A percentile compares a stretch with the other conserved stretches of the same genome.
Evolutionary conservation across 2,329 filamentous ascomycete genomes (phyloP).

Genomic region (Alternaria gaisen): DNA sequence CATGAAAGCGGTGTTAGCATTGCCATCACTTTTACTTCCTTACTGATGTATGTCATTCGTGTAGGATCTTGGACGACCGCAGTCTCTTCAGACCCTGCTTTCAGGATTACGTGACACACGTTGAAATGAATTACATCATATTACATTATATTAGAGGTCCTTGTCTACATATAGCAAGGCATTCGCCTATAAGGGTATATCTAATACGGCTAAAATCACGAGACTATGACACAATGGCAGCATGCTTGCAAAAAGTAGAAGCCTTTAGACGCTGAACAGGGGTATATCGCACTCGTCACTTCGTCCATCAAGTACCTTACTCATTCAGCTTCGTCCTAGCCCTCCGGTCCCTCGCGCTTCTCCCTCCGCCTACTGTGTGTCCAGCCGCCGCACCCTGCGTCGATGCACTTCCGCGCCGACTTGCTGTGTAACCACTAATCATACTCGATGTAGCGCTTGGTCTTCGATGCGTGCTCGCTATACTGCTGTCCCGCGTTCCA

Average conservation of each 20-base stretch:
- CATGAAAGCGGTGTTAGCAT: too few species aligned
- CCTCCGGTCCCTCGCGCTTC: constrained; percentile 38
- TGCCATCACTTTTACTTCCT: too few species aligned
- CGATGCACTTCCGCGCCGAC: constrained; percentile 6
- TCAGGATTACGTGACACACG: neutral
- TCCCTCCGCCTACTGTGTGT: constrained; percentile 28
- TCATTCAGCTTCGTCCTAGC: constrained; percentile 24
- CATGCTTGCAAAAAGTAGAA: too few species aligned
- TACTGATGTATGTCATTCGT: too few species aligned
- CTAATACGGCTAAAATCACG: too few species aligned
- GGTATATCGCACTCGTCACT: neutral
- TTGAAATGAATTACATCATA: neutral
- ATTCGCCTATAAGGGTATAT: too few species aligned
- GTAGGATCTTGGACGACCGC: too few species aligned
- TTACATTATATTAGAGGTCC: constrained; percentile 1
- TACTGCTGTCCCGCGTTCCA: constrained; percentile 22
- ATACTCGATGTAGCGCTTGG: constrained; percentile 17
- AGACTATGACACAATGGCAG: too few species aligned
- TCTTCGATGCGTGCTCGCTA: constrained; percentile 15
- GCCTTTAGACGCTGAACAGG: neutral
- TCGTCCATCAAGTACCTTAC: neutral
- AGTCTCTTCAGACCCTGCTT: too few species aligned
- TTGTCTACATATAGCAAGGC: neutral
- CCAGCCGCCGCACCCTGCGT: neutral
- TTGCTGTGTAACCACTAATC: neutral